These are phyloP conservation scores for Theobroma grandiflorum DNA, from an alignment of 441 rosid genomes.

Conservation along the genomic window DNA sequence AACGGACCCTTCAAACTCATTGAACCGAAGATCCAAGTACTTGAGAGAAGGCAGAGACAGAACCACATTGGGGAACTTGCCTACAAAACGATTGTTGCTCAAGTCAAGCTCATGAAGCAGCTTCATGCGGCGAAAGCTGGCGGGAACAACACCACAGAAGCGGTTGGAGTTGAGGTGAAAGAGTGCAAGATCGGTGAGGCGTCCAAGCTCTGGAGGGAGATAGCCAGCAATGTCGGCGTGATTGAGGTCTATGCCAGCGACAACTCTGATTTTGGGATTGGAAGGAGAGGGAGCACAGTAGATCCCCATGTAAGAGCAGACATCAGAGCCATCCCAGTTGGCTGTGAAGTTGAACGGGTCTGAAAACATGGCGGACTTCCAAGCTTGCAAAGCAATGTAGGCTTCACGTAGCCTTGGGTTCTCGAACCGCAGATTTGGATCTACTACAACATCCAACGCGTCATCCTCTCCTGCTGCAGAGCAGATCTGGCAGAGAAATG, in stretches of 20 bases:
- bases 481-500: slow-evolving; percentile 38
- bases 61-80: slow-evolving; percentile 64
- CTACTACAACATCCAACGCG: slow-evolving; percentile 30
- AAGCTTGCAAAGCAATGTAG: slow-evolving; percentile 72
- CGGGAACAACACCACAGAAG: slow-evolving; percentile 62
- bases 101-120: slow-evolving; percentile 69
- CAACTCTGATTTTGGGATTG: slow-evolving; percentile 47
- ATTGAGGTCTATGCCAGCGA: slow-evolving; percentile 73
- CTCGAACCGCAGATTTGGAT: slow-evolving; percentile 61
- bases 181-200: slow-evolving; percentile 60
- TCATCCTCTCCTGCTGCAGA: slow-evolving; percentile 42
- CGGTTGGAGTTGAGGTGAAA: slow-evolving; percentile 78
- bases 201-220: slow-evolving; percentile 66
- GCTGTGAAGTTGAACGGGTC: slow-evolving; percentile 76
- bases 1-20: slow-evolving; percentile 65
- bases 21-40: slow-evolving; percentile 72
- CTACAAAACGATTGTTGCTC: slow-evolving; percentile 73
- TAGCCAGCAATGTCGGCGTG: slow-evolving; percentile 73
- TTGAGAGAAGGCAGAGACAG: slow-evolving; percentile 57
- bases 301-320: slow-evolving; percentile 66
- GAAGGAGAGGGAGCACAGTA: slow-evolving; percentile 55
- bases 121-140: slow-evolving; percentile 54
- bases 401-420: slow-evolving; percentile 64
- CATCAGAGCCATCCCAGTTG: slow-evolving; percentile 65
- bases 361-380: slow-evolving; percentile 69